Base-by-base conservation (phyloP, 495 filamentous ascomycete species). In the Rusavskia elegans region DNA sequence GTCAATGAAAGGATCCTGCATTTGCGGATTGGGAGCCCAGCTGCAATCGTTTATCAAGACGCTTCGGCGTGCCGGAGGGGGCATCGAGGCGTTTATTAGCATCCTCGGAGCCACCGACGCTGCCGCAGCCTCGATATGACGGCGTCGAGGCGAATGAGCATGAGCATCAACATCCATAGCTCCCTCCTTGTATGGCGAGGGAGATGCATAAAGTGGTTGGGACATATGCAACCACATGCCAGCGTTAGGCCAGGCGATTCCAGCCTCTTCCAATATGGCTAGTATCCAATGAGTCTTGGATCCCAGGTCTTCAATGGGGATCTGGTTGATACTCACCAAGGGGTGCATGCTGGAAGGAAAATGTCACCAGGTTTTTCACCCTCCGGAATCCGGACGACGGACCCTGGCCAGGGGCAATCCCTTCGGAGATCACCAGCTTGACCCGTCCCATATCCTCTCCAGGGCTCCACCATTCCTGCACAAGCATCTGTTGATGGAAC, bases 281-380 rank as follows among this genome's bases (percentile, higher is more conserved):
- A 55, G 16, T 23, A 9, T 35, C 5, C 44, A 56, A 52, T 60
- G 35, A 55, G 50, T 37, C n/a, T 27, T 19, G 50, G 48, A n/a
- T 27, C 25, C 25, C 1, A 27, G 4, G 25, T 6, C 52, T 23
- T 21, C 32, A n/a, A 29, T 2, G 36, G n/a, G 23, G 2, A 17
- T 48, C 48, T 19, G 0, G 25, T 21, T 42, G 23, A 29, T 45
- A 64, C 72, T 63, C 67, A 90, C 87, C 73, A 25, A 85, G 65
- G 6, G 88, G 88, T 45, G 84, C 87, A 74, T 90, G 86, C 61
- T 92, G 86, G 57, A 93, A 95, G 7, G 87, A 81, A 62, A 95
- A 89, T 5, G 74, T 75, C 45, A 89, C 77, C 21, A 87, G 61
- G 63, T 89, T 84, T 58, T 80, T 84, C 57, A 85, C 72, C 40